Conservation (phyloP, 257 asterid species). For the Fraxinus americana region DNA sequence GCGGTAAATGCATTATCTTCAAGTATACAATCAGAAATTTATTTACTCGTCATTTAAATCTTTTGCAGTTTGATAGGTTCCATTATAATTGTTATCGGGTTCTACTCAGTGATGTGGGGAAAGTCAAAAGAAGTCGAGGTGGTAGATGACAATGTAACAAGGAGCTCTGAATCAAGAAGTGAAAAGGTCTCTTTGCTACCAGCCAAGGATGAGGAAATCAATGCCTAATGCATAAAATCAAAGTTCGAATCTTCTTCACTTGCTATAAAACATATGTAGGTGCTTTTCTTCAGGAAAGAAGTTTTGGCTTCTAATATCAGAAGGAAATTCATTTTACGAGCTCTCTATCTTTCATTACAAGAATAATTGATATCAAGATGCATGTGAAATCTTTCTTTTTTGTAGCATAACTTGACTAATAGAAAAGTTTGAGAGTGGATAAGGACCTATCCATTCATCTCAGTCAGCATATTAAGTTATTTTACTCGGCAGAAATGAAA, state of each 20-base stretch:
- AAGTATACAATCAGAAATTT: background rate
- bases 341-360: background rate
- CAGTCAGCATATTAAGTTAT: background rate
- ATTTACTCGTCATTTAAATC: slow-evolving; percentile 2
- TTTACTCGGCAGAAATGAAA: no score
- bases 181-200: slow-evolving; percentile 56
- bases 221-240: slow-evolving; percentile 19
- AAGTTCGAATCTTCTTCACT: background rate
- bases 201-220: slow-evolving; percentile 32
- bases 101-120: slow-evolving; percentile 97
- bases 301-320: background rate
- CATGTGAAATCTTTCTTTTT: background rate
- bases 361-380: background rate
- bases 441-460: background rate
- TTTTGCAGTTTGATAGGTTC: slow-evolving; percentile 77
- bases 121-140: slow-evolving; percentile 58
- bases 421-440: background rate
- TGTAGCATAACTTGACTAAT: background rate
- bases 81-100: slow-evolving; percentile 65
- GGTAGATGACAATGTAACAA: slow-evolving; percentile 25
- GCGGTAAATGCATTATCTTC: background rate
- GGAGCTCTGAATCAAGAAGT: slow-evolving; percentile 31
- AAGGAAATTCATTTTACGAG: background rate
- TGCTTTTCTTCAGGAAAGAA: background rate
- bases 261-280: background rate